A percentile compares a stretch with the other conserved stretches of the same genome.
Conservation (phyloP, 179 eudicot species). For the Patellifolia procumbens region DNA sequence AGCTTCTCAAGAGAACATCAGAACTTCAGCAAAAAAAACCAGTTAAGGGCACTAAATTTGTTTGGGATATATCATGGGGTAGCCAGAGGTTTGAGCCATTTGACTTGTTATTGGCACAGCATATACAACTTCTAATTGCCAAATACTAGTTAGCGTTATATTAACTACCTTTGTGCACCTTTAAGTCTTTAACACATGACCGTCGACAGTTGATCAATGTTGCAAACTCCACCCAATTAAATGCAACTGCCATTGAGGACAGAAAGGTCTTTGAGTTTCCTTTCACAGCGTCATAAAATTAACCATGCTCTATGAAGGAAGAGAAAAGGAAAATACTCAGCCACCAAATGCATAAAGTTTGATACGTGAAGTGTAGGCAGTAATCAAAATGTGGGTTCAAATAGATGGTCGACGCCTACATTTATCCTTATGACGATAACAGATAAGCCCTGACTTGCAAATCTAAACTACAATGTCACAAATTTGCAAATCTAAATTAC, state of each 20-base stretch:
- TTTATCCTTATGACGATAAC: too few relatives aligned
- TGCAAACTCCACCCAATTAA: background rate
- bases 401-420: too few relatives aligned
- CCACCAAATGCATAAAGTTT: too few relatives aligned
- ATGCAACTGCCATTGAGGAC: background rate
- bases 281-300: background rate
- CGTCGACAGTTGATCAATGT: background rate
- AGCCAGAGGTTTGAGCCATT: background rate
- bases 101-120: too few relatives aligned
- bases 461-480: too few relatives aligned
- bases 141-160: background rate
- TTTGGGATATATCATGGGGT: background rate
- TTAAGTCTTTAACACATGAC: too few relatives aligned
- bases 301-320: too few relatives aligned
- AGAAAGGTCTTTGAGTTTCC: background rate
- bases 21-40: background rate
- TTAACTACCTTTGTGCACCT: background rate
- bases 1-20: background rate
- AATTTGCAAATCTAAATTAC: too few relatives aligned
- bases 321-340: too few relatives aligned
- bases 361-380: too few relatives aligned
- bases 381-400: too few relatives aligned
- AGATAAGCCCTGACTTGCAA: too few relatives aligned
- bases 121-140: background rate
- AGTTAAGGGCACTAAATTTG: background rate